Evolutionary conservation across 768 basidiomycete genomes (phyloP).

Genomic region (Tylopilus sp.): DNA sequence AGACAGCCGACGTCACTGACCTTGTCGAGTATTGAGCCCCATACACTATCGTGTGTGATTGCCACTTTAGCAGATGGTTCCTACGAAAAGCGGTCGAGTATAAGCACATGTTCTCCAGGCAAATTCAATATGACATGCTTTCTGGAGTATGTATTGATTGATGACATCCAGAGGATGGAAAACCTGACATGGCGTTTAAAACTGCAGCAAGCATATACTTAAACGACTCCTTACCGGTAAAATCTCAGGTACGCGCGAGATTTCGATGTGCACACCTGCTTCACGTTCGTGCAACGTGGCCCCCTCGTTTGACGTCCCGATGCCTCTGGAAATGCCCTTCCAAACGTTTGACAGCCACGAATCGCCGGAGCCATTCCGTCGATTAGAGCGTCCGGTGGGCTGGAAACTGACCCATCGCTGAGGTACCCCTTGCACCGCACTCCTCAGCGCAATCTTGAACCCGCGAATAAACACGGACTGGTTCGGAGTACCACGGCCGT

Average conservation of each 20-base stretch:
- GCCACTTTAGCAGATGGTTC: slow-evolving; percentile 22
- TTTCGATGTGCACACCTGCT: slow-evolving; percentile 10
- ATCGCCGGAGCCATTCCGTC: background rate
- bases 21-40: slow-evolving; percentile 18
- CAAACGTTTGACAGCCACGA: slow-evolving; percentile 19
- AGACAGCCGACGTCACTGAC: background rate
- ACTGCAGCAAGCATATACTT: background rate
- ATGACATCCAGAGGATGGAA: slow-evolving; percentile 26
- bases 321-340: slow-evolving; percentile 14
- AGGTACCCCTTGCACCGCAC: slow-evolving; percentile 9
- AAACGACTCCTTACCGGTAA: slow-evolving; percentile 9
- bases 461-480: slow-evolving; percentile 31
- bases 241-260: slow-evolving; percentile 17
- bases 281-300: background rate
- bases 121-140: slow-evolving; percentile 5
- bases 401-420: slow-evolving; percentile 16
- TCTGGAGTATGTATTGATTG: slow-evolving; percentile 22
- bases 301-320: slow-evolving; percentile 10
- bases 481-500: slow-evolving; percentile 13
- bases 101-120: background rate
- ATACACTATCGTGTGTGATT: slow-evolving; percentile 23
- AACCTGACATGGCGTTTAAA: slow-evolving; percentile 11
- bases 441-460: slow-evolving; percentile 28
- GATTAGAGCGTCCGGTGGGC: background rate
- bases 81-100: slow-evolving; percentile 1